A percentile compares a stretch with the other conserved stretches of the same genome.
Conservation (phyloP, 1,284 basidiomycete genomes). For the Puccinia brachypodii region DNA sequence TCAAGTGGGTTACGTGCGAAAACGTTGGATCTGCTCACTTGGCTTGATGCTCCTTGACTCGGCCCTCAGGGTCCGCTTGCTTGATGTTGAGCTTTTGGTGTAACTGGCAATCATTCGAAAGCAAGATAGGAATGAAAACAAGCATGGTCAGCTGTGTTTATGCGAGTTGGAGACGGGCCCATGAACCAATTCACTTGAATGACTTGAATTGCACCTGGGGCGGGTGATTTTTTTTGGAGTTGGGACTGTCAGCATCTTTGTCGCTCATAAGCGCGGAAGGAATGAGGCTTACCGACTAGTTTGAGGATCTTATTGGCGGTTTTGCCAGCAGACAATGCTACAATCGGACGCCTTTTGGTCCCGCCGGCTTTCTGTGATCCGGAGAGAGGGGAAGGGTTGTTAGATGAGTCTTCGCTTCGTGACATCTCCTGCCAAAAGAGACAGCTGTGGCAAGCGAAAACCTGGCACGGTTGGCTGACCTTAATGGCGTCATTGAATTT, state of each 20-base stretch:
- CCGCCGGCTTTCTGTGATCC: background rate
- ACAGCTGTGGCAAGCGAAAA: background rate
- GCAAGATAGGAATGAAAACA: background rate
- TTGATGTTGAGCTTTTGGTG: background rate
- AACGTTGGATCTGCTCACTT: background rate
- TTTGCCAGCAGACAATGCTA: background rate
- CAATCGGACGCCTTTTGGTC: background rate
- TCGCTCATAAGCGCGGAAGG: background rate
- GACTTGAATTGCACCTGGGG: background rate
- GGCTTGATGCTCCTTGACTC: background rate
- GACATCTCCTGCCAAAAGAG: background rate
- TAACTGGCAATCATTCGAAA: constrained; percentile 1
- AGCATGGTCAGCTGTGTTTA: background rate
- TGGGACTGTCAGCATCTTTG: background rate
- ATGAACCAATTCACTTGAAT: background rate
- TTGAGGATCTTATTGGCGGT: constrained; percentile 5
- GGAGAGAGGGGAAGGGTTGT: no score
- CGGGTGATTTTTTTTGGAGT: background rate
- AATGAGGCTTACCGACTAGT: background rate
- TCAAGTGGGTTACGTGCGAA: background rate
- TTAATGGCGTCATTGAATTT: background rate
- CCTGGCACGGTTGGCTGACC: background rate
- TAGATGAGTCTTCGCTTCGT: background rate
- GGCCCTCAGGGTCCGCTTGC: background rate
- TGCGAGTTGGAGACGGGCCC: background rate